Conservation (phyloP, 2,329 filamentous ascomycete genomes). For the Xylariaceae sp. region DNA sequence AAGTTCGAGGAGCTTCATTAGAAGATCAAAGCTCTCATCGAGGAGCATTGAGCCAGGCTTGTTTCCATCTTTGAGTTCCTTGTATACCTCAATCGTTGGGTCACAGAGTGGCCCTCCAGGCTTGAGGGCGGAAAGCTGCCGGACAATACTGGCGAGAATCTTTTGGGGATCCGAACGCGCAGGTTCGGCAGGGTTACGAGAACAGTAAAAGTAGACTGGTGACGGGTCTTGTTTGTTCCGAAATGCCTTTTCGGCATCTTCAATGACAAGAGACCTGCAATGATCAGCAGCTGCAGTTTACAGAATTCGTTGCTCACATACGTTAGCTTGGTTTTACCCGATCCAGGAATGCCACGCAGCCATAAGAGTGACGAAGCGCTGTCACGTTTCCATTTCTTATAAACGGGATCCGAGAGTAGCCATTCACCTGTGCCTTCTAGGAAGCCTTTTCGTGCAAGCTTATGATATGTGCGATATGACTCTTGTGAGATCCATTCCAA, state of each 20-base stretch:
- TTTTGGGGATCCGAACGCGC: not conserved
- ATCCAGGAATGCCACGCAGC: conserved; percentile 3
- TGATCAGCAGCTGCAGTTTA: not conserved
- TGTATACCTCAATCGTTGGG: not conserved
- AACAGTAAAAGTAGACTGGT: conserved; percentile 8
- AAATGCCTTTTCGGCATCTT: not conserved
- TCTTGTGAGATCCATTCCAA: not conserved
- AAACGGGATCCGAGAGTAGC: not conserved
- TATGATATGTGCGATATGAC: not conserved
- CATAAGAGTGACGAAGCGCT: conserved; percentile 7
- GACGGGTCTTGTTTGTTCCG: not conserved
- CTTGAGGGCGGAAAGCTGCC: not conserved
- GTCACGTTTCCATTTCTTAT: conserved; percentile 1
- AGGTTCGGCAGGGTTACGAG: conserved; percentile 4
- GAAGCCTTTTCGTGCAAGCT: not conserved
- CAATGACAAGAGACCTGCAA: conserved; percentile 2
- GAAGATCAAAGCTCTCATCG: conserved; percentile 3
- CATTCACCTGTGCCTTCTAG: conserved; percentile 1
- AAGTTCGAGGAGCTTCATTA: not conserved
- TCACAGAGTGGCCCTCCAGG: not conserved
- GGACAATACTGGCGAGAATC: conserved; percentile 5
- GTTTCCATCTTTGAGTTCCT: not conserved
- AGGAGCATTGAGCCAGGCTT: not conserved
- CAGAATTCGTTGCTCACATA: not conserved
- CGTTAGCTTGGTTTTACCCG: conserved; percentile 7